Base-by-base conservation (phyloP, 1,284 basidiomycete genomes). In the Cutaneotrichosporon cutaneum region DNA sequence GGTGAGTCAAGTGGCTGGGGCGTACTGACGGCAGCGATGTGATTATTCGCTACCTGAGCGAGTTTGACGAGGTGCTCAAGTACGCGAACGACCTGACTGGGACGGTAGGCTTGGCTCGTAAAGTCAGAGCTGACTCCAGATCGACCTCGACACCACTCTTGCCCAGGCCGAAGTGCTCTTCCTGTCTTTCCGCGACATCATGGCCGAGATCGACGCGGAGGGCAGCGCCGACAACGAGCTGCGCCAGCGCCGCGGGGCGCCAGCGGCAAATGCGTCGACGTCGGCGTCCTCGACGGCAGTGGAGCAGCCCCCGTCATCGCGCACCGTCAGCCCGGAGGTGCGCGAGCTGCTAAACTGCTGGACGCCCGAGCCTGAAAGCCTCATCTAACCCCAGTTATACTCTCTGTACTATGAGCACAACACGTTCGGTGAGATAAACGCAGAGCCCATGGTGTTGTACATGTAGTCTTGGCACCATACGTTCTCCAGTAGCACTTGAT, bases 151-250 rank as follows among this genome's bases (percentile, higher is more conserved):
- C 74, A 87, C 88, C 4, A 93, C 94, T 11, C 85, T 97, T 4
- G 89, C 90, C 0, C 94, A 96, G 78, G 93, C 93, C 10, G 93
- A 97, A 80, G 92, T 96, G 11, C 84, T 97, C 14, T 96, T 92
- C 83, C 79, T 82, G n/a, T 70, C 70, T 0, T 80, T 79, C 73
- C 62, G 68, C 51, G 63, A 64, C 5, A 63, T 93, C n/a, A 86
- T 94, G 16, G 88, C 89, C n/a, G 92, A 94, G 74, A 86, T 94
- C 66, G 91, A 94, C 74, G 64, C 68, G 45, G 70, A 71, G 57
- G 36, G 9, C 14, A 60, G 47, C 32, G 24, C 55, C 6, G 50
- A 52, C 14, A 16, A 4, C 55, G 48, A 45, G 42, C 13, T 36
- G n/a, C 48, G 57, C 24, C 57, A 58, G 39, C 50, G 50, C n/a